phyloP scores from a whole-genome alignment of 208 protist genomes.

The Spongospora subterranea region DNA sequence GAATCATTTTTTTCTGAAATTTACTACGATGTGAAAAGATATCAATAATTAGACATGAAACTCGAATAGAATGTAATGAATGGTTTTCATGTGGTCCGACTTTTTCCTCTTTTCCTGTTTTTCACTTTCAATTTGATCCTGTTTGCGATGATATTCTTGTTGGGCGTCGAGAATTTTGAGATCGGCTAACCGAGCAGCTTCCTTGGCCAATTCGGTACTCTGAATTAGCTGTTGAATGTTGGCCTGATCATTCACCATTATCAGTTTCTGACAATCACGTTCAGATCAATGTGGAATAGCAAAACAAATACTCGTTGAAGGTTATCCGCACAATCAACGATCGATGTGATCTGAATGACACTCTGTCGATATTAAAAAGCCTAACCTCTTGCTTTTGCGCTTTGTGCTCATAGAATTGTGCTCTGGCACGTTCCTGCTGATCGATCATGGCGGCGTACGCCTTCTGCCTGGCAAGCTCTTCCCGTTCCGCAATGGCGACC shows the following conservation, averaged over 20 bases:
- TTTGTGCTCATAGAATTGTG: not conserved
- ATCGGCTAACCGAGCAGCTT: not conserved
- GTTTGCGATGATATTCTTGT: not conserved
- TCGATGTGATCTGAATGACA: too few species aligned
- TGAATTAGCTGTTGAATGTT: not conserved
- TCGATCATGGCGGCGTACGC: not conserved
- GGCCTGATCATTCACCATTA: too few species aligned
- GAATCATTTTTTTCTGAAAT: too few species aligned
- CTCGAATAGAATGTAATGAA: too few species aligned
- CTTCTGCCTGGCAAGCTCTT: not conserved
- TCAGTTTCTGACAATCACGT: too few species aligned
- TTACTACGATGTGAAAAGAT: too few species aligned
- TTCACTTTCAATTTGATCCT: not conserved
- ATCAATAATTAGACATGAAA: too few species aligned
- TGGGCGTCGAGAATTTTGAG: not conserved
- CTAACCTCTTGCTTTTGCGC: not conserved
- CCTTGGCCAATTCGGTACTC: not conserved
- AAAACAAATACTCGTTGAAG: too few species aligned
- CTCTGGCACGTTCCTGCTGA: not conserved
- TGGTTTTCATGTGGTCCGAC: too few species aligned
- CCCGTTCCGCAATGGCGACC: not conserved
- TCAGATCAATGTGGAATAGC: too few species aligned
- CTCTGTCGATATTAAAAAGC: too few species aligned
- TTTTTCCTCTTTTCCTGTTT: not conserved
- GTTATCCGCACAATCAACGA: too few species aligned